Conservation (phyloP, 2,329 filamentous ascomycete genomes). For the Paradendryphiella salina region DNA sequence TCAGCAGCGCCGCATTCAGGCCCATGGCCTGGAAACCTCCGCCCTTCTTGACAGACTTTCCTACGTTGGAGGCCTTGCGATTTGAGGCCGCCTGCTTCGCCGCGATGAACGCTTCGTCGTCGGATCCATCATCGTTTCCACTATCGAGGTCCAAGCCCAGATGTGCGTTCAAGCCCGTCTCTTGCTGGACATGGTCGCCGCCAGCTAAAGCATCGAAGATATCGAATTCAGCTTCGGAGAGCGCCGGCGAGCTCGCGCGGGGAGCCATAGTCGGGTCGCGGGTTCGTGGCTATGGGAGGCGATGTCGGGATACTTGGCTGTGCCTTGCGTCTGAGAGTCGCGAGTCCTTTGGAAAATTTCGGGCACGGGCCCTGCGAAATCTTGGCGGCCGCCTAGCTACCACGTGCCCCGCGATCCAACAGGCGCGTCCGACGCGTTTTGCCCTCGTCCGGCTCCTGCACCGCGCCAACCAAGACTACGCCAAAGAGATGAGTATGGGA, state of each 20-base stretch:
- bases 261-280: constrained; percentile 62
- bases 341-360: constrained; percentile 24
- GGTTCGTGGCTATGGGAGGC: constrained; percentile 1
- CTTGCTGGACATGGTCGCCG: constrained; percentile 55
- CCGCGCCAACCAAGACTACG: constrained; percentile 13
- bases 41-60: constrained; percentile 87
- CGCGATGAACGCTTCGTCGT: constrained; percentile 88
- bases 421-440: constrained; percentile 41
- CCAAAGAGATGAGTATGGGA: constrained; percentile 27
- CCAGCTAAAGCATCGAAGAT: constrained; percentile 79
- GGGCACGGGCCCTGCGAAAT: constrained; percentile 30
- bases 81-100: constrained; percentile 85
- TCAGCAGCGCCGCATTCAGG: constrained; percentile 78
- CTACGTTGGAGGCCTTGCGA: constrained; percentile 77
- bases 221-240: constrained; percentile 89
- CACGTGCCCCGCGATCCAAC: constrained; percentile 28
- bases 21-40: constrained; percentile 97
- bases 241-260: constrained; percentile 76
- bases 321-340: constrained; percentile 7
- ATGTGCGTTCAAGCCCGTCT: constrained; percentile 41
- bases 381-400: constrained; percentile 27
- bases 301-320: constrained; percentile 15
- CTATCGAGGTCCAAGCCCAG: constrained; percentile 43
- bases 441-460: constrained; percentile 16
- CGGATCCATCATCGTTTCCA: constrained; percentile 61